Evolutionary conservation across 2,329 filamentous ascomycete genomes (phyloP).

Genomic region (Sporothrix schenckii): DNA sequence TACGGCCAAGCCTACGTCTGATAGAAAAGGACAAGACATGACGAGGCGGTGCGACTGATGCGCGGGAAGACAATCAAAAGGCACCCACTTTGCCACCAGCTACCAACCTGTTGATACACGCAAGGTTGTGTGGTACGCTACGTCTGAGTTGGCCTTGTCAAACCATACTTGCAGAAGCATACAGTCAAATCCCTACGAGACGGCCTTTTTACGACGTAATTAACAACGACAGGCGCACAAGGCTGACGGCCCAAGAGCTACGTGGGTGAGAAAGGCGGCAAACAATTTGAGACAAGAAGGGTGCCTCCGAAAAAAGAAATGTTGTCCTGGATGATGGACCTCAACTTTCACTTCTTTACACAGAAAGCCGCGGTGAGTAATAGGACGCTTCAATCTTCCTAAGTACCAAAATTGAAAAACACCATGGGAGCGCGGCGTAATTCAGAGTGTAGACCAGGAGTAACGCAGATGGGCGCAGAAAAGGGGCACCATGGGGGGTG

Average conservation of each 20-base stretch:
- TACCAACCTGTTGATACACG: background rate
- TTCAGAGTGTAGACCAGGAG: conserved; percentile 82
- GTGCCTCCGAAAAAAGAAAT: conserved; percentile 44
- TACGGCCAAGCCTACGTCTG: too few species aligned
- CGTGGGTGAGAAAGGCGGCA: background rate
- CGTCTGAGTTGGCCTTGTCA: background rate
- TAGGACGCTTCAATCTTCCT: conserved; percentile 68
- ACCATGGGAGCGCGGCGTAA: conserved; percentile 69
- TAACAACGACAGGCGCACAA: background rate
- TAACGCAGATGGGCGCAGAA: conserved; percentile 15
- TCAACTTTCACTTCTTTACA: conserved; percentile 58
- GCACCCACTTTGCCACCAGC: too few species aligned
- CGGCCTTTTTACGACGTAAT: too few species aligned
- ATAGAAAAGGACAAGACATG: too few species aligned
- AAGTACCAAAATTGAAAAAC: conserved; percentile 80
- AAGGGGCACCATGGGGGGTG: background rate
- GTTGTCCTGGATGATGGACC: conserved; percentile 73
- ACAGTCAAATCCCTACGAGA: background rate
- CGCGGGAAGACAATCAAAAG: too few species aligned
- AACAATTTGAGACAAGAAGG: background rate
- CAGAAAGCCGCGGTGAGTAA: conserved; percentile 71
- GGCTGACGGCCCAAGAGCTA: background rate
- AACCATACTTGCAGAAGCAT: background rate
- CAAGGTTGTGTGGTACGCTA: background rate
- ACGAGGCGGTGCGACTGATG: background rate